Percentiles rank a stretch among this genome's conserved stretches.
Conservation (phyloP, 305 asterid genomes). For the Fraxinus paxiana region DNA sequence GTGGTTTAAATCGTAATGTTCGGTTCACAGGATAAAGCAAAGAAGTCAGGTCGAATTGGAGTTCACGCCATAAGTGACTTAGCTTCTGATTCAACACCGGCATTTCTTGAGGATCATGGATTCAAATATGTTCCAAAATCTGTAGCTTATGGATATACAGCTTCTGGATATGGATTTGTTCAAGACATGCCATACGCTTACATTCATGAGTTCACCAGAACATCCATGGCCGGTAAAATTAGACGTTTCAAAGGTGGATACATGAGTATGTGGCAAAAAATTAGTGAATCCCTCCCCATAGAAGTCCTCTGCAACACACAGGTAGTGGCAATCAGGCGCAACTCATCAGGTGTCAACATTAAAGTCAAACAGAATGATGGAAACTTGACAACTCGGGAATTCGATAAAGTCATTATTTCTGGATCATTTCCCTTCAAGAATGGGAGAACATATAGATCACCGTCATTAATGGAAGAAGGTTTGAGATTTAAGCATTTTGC, state of each 20-base stretch:
- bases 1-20: background rate
- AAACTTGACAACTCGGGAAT: constrained; percentile 33
- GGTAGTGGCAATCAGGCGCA: constrained; percentile 50
- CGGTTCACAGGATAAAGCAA: constrained; percentile 61
- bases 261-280: constrained; percentile 60
- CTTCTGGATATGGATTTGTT: constrained; percentile 78
- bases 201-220: constrained; percentile 68
- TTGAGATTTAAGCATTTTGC: background rate
- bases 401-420: constrained; percentile 62
- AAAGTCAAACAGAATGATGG: constrained; percentile 30
- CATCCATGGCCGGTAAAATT: constrained; percentile 80
- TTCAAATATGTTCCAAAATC: constrained; percentile 59
- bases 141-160: constrained; percentile 70
- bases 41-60: constrained; percentile 57
- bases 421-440: constrained; percentile 62
- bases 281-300: constrained; percentile 46
- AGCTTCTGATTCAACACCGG: constrained; percentile 59
- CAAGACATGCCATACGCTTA: constrained; percentile 82
- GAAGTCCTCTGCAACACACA: constrained; percentile 56
- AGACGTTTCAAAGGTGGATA: constrained; percentile 74
- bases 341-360: constrained; percentile 26
- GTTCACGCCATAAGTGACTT: constrained; percentile 57
- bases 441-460: constrained; percentile 57
- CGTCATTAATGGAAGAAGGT: constrained; percentile 37
- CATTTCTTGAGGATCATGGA: constrained; percentile 53